Conservation (phyloP, 129 eudicot species). For the Smallanthus sonchifolius region DNA sequence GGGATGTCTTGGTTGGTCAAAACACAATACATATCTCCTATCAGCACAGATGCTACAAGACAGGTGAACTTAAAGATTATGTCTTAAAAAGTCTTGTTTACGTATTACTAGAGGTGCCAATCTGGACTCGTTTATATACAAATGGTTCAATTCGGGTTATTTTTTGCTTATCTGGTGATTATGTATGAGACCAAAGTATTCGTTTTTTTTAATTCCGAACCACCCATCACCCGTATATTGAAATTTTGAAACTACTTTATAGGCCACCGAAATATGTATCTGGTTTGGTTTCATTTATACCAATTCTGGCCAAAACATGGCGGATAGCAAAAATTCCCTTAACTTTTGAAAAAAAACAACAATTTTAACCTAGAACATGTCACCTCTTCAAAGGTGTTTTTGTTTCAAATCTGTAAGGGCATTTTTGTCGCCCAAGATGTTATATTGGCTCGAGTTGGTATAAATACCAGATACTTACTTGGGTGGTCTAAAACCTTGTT, state of each 20-base stretch:
- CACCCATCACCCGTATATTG: not conserved
- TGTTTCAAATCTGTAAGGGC: not conserved
- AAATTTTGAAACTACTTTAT: not conserved
- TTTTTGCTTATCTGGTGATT: not conserved
- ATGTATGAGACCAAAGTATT: not conserved
- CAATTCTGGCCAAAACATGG: not conserved
- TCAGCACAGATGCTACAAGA: constrained; percentile 74
- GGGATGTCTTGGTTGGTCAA: constrained; percentile 97
- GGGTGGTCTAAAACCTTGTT: not conserved
- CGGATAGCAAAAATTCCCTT: not conserved
- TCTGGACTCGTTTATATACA: not conserved
- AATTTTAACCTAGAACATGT: not conserved
- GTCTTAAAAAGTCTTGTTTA: constrained; percentile 4
- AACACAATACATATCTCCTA: constrained; percentile 91
- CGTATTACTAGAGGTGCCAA: not conserved
- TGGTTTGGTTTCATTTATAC: not conserved
- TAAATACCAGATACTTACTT: not conserved
- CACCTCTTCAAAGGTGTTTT: not conserved
- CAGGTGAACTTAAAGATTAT: constrained; percentile 46
- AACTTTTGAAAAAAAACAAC: not conserved
- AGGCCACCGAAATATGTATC: not conserved
- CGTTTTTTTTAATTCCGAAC: not conserved
- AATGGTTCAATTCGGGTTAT: not conserved
- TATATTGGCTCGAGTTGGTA: not conserved
- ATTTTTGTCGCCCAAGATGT: not conserved